phyloP scores from a whole-genome alignment of 2,329 filamentous ascomycete species.

The Rachicladosporium sp. region DNA sequence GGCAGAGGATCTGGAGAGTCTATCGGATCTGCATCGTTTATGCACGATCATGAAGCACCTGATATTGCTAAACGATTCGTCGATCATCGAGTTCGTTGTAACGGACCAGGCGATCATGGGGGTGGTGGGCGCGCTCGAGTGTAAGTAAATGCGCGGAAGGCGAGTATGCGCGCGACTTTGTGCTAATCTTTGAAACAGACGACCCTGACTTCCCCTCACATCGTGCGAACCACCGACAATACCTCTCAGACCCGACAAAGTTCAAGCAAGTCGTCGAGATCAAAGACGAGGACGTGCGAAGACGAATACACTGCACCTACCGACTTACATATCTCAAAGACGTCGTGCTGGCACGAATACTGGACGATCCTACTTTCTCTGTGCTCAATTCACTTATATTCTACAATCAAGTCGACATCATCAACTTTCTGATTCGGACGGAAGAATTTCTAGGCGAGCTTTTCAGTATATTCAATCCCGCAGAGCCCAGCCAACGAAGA shows the following conservation, averaged over 20 bases:
- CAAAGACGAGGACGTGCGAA: slow-evolving; percentile 64
- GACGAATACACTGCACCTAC: slow-evolving; percentile 94
- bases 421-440: slow-evolving; percentile 85
- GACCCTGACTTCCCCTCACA: slow-evolving; percentile 96
- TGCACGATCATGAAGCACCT: slow-evolving; percentile 98
- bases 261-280: slow-evolving; percentile 96
- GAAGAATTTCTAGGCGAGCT: slow-evolving; percentile 66
- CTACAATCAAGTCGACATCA: slow-evolving; percentile 97
- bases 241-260: slow-evolving; percentile 73
- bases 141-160: background rate
- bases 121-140: slow-evolving; percentile 83
- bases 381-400: slow-evolving; percentile 97
- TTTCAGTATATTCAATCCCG: slow-evolving; percentile 69
- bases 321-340: slow-evolving; percentile 94
- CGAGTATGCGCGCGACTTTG: background rate
- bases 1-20: slow-evolving; percentile 82
- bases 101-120: slow-evolving; percentile 80
- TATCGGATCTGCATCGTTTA: slow-evolving; percentile 73
- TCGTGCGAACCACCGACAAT: slow-evolving; percentile 93
- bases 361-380: slow-evolving; percentile 95
- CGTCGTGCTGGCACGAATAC: slow-evolving; percentile 88
- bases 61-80: slow-evolving; percentile 85
- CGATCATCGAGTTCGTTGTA: slow-evolving; percentile 88
- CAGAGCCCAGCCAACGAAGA: slow-evolving; percentile 47
- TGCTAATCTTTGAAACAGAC: slow-evolving; percentile 38